A percentile compares a stretch with the other conserved stretches of the same genome.
These are phyloP conservation scores for Yamadazyma conglobata DNA, from an alignment of 1,139 yeast species.

Conservation along the genomic window DNA sequence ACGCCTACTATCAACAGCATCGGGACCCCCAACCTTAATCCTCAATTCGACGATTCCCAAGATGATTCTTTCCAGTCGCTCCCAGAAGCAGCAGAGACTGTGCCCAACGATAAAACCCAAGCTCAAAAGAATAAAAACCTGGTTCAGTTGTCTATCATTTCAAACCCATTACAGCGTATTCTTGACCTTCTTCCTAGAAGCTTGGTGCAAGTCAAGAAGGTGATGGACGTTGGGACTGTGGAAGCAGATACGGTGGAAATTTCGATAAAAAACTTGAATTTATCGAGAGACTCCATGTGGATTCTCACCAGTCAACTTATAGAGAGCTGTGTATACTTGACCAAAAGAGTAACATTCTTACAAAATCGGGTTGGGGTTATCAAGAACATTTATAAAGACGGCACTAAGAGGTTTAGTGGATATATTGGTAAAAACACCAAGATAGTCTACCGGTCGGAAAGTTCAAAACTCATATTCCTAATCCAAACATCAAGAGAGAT, in stretches of 20 bases:
- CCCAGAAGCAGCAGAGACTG: not conserved
- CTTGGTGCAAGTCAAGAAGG: constrained; percentile 49
- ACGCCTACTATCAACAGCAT: constrained; percentile 1
- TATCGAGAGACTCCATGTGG: constrained; percentile 96
- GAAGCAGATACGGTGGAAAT: constrained; percentile 83
- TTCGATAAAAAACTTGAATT: constrained; percentile 72
- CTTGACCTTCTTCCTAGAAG: constrained; percentile 69
- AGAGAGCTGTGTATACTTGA: constrained; percentile 61
- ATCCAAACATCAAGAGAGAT: constrained; percentile 90
- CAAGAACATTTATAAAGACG: constrained; percentile 66
- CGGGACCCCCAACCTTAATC: constrained; percentile 6
- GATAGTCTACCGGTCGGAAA: constrained; percentile 83
- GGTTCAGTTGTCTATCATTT: constrained; percentile 52
- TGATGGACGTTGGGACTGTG: constrained; percentile 36
- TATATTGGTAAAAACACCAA: constrained; percentile 74
- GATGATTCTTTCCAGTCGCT: constrained; percentile 5
- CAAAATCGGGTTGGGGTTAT: constrained; percentile 60
- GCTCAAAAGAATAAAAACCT: constrained; percentile 16
- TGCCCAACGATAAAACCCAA: not conserved
- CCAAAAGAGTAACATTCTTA: constrained; percentile 63
- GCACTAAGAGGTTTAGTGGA: constrained; percentile 58
- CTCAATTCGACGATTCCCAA: constrained; percentile 5
- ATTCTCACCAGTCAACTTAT: constrained; percentile 60
- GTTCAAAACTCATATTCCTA: constrained; percentile 78
- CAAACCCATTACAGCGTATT: constrained; percentile 59